Percentiles rank a stretch among this genome's conserved stretches.
Conservation (phyloP, 1,284 basidiomycete genomes). For the Ceratobasidium sp. region DNA sequence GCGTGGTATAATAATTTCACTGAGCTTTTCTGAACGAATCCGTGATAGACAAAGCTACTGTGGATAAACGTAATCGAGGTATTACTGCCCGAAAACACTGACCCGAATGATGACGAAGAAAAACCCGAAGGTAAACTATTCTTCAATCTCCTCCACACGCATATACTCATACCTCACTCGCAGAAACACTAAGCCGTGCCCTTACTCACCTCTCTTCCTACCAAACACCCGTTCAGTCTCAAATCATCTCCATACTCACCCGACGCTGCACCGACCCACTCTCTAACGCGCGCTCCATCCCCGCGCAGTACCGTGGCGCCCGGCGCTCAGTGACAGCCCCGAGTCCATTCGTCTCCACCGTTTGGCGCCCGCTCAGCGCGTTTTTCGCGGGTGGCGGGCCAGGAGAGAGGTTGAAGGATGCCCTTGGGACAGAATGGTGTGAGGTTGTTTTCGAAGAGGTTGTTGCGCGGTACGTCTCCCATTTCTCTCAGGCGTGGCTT, state of each 20-base stretch:
- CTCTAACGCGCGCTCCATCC: constrained; percentile 87
- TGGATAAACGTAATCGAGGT: constrained; percentile 75
- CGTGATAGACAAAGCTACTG: constrained; percentile 15
- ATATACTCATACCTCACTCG: neutral
- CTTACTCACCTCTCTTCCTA: constrained; percentile 65
- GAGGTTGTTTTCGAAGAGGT: constrained; percentile 81
- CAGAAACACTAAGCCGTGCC: constrained; percentile 62
- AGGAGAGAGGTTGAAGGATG: constrained; percentile 70
- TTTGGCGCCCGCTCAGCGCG: constrained; percentile 84
- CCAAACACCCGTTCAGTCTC: constrained; percentile 54
- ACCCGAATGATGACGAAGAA: constrained; percentile 58
- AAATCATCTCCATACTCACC: constrained; percentile 79
- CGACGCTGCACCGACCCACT: constrained; percentile 88
- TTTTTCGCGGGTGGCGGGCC: constrained; percentile 77
- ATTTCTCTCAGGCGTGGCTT: neutral
- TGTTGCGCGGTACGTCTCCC: constrained; percentile 69
- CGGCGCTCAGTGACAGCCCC: constrained; percentile 70
- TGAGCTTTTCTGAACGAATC: neutral
- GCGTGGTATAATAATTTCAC: neutral
- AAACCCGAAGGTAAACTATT: constrained; percentile 66
- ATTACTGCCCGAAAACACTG: constrained; percentile 65
- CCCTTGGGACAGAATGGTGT: constrained; percentile 69
- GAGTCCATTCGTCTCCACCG: constrained; percentile 85
- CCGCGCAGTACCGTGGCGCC: constrained; percentile 81
- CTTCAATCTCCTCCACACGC: neutral